Conservation (phyloP, 495 filamentous ascomycete species). For the Penicillium turbatum region DNA sequence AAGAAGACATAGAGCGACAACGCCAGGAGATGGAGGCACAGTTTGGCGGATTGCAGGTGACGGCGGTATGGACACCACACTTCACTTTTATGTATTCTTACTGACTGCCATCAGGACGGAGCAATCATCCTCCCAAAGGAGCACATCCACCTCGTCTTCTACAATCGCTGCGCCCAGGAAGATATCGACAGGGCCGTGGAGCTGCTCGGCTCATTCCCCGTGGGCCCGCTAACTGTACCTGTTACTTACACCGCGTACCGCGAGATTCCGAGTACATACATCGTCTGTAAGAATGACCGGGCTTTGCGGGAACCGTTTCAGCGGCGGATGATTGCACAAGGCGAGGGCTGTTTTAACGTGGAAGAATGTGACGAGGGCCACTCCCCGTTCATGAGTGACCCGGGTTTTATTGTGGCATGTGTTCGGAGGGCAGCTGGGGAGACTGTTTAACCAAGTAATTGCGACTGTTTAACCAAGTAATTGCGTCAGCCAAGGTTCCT, state of each 20-base stretch:
- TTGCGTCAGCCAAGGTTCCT: too few species aligned
- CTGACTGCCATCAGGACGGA: constrained; percentile 20
- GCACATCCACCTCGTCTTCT: constrained; percentile 16
- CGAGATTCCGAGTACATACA: constrained; percentile 32
- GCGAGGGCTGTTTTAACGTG: constrained; percentile 21
- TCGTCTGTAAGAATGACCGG: constrained; percentile 33
- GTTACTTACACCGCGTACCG: constrained; percentile 27
- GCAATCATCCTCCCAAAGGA: constrained; percentile 21
- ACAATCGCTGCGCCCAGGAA: constrained; percentile 20
- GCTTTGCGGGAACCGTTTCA: constrained; percentile 23
- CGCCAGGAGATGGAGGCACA: constrained; percentile 14
- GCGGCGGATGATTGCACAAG: constrained; percentile 26
- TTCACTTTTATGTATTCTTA: not conserved
- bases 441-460: too few species aligned
- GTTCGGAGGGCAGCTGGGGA: constrained; percentile 23
- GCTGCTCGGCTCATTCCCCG: constrained; percentile 24
- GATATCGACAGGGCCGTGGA: constrained; percentile 21
- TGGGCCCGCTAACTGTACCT: constrained; percentile 23
- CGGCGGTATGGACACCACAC: constrained; percentile 6
- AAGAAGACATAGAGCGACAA: constrained; percentile 24
- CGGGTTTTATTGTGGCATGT: constrained; percentile 23
- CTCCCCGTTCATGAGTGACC: constrained; percentile 31
- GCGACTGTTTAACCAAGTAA: constrained; percentile 1
- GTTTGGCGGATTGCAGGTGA: constrained; percentile 17
- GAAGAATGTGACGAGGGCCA: constrained; percentile 29